These are phyloP conservation scores for Rutidosis leptorrhynchoides DNA, from an alignment of 129 eudicot species.

Conservation along the genomic window DNA sequence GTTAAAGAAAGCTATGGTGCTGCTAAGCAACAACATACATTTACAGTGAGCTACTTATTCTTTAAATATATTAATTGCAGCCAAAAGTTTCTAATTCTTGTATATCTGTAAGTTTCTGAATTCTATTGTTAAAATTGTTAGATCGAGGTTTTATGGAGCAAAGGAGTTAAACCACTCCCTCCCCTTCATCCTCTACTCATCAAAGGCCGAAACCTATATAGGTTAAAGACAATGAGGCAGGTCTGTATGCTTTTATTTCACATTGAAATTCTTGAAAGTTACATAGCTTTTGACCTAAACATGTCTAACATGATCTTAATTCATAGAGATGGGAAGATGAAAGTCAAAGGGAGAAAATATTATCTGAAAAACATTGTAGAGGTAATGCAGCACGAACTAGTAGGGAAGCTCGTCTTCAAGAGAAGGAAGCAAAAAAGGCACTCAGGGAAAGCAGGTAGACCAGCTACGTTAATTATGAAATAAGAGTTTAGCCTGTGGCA, in stretches of 20 bases:
- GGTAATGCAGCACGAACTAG: constrained; percentile 59
- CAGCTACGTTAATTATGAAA: neutral
- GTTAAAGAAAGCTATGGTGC: constrained; percentile 95
- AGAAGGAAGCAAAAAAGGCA: constrained; percentile 46
- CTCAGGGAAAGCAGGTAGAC: constrained; percentile 42
- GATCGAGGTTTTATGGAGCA: constrained; percentile 95
- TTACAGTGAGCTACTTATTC: constrained; percentile 47
- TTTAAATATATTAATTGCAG: neutral
- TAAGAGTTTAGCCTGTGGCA: neutral
- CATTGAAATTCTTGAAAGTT: neutral
- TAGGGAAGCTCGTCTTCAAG: constrained; percentile 67
- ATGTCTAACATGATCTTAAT: neutral
- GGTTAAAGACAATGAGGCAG: constrained; percentile 78
- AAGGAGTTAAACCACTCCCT: constrained; percentile 77
- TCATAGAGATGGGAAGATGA: constrained; percentile 86
- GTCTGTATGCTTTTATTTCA: constrained; percentile 24
- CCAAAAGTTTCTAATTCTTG: neutral
- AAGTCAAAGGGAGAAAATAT: constrained; percentile 55
- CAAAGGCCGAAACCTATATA: constrained; percentile 86
- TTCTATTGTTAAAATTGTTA: constrained; percentile 18
- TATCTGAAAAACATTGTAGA: constrained; percentile 70
- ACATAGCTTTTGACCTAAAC: neutral
- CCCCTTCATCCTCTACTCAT: constrained; percentile 88
- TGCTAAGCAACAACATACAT: constrained; percentile 94
- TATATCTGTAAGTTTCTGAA: constrained; percentile 5